These are phyloP conservation scores for Malus hybrid DNA, from an alignment of 331 rosid genomes.

Conservation along the genomic window DNA sequence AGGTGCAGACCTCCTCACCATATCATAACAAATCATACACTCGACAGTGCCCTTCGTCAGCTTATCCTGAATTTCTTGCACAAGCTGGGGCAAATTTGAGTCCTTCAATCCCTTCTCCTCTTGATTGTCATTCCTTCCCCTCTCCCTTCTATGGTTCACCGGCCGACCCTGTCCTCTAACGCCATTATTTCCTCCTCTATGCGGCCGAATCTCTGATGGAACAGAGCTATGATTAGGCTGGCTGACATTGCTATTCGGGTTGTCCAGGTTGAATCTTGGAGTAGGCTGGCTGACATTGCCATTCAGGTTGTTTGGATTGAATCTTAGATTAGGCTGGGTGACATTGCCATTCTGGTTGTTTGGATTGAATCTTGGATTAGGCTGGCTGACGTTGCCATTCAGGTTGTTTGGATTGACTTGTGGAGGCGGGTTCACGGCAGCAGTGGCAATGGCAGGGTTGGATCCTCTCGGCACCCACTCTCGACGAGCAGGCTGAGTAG, in stretches of 20 bases:
- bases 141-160: conserved; percentile 35
- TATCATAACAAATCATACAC: conserved; percentile 93
- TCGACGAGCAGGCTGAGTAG: conserved; percentile 24
- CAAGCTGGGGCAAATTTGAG: conserved; percentile 73
- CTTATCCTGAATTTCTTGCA: conserved; percentile 90
- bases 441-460: background rate
- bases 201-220: conserved; percentile 5
- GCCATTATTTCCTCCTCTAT: background rate
- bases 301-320: background rate
- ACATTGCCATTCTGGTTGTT: background rate
- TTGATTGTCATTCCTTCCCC: conserved; percentile 30
- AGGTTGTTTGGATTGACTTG: background rate
- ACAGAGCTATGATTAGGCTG: conserved; percentile 14
- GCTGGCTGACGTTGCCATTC: no score
- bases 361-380: no score
- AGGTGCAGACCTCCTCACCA: conserved; percentile 77
- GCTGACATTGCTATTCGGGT: no score
- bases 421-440: conserved; percentile 11
- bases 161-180: conserved; percentile 10
- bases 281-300: background rate
- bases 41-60: conserved; percentile 65
- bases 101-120: conserved; percentile 28
- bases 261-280: background rate
- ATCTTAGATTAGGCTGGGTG: background rate
- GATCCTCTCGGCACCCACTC: conserved; percentile 63